Evolutionary conservation across 2,329 filamentous ascomycete genomes (phyloP).

Genomic region (Pestalotiopsis fici): DNA sequence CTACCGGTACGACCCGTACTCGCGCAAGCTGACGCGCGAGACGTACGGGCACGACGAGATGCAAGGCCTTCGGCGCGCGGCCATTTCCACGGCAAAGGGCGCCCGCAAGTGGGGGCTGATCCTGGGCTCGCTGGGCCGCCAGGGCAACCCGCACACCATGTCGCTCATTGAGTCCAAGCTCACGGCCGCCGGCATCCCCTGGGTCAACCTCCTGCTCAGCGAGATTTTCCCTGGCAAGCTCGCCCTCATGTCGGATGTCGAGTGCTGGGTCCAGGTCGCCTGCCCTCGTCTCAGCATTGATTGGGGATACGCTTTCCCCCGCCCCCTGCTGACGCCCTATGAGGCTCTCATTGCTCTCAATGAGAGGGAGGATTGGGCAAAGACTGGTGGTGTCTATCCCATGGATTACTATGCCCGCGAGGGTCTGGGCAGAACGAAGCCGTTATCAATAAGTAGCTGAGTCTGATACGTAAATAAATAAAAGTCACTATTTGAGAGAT

Average conservation of each 20-base stretch:
- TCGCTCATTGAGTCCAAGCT: slow-evolving; percentile 80
- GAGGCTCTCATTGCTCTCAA: slow-evolving; percentile 92
- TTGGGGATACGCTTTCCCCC: slow-evolving; percentile 95
- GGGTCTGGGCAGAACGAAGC: slow-evolving; percentile 78
- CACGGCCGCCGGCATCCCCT: slow-evolving; percentile 70
- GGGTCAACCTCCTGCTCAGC: slow-evolving; percentile 82
- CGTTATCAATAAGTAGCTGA: slow-evolving; percentile 21
- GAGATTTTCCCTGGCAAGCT: slow-evolving; percentile 98
- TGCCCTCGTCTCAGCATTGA: slow-evolving; percentile 97
- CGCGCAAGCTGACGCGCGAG: slow-evolving; percentile 86
- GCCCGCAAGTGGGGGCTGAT: slow-evolving; percentile 95
- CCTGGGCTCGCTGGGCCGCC: slow-evolving; percentile 85
- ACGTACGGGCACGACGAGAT: slow-evolving; percentile 91
- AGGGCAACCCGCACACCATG: slow-evolving; percentile 95
- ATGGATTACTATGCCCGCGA: slow-evolving; percentile 99
- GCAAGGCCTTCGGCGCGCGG: slow-evolving; percentile 75
- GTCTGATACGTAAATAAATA: background rate
- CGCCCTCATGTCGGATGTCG: slow-evolving; percentile 89
- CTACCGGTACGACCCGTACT: slow-evolving; percentile 97
- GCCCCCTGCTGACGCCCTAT: slow-evolving; percentile 88
- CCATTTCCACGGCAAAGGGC: slow-evolving; percentile 72
- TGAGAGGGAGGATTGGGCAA: slow-evolving; percentile 69
- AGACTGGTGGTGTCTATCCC: slow-evolving; percentile 72
- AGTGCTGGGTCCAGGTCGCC: slow-evolving; percentile 98
- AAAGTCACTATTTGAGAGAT: background rate